Evolutionary conservation across 1,284 basidiomycete genomes (phyloP), one percentile per base, ranked within the genome.

Genomic region (Cryptococcus wingfieldii): DNA sequence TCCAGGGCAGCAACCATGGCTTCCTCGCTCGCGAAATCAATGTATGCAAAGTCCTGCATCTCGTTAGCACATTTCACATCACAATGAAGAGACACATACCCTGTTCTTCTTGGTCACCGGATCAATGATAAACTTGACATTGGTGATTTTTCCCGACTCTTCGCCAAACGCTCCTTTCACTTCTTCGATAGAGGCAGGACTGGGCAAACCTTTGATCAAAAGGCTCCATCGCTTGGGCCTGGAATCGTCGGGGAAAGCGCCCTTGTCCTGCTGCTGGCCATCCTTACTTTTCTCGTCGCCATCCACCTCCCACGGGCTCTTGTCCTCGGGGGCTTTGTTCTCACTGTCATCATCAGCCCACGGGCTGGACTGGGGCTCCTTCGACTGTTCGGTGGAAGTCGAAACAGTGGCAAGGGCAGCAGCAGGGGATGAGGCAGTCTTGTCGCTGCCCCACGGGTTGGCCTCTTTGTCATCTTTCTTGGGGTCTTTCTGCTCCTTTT

Each of bases 11-110:
- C 81, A 66, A 83, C 86, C 87, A 92, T 89, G 23, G 84, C 81
- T 47, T 86, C 86, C 68, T 92, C 89, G 65, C 87, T 87, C 7
- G 83, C 86, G 74, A 93, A 94, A 71, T 94, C 91, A 57, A 93
- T 83, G 66, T 91, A 94, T 1, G 84, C 88, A 51, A 78, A 75
- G 57, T 73, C 70, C 70, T 72, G 61, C 46, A 56, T 51, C 16
- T 28, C 38, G 8, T 34, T 25, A 23, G 37, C 9, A 16, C n/a
- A 38, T 38, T 34, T 60, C 51, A 56, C 55, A 13, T 23, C 13
- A 12, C 28, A 13, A 23, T 19, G 25, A 16, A 14, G n/a, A 37
- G 4, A 6, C 34, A 31, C 53, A 49, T 34, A 69, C 69, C 57
- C 66, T 70, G 50, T 70, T 68, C 37, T 66, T 65, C 44, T 65